These are phyloP conservation scores for Arabidopsis hybrid DNA, from an alignment of 441 rosid species.

Conservation along the genomic window DNA sequence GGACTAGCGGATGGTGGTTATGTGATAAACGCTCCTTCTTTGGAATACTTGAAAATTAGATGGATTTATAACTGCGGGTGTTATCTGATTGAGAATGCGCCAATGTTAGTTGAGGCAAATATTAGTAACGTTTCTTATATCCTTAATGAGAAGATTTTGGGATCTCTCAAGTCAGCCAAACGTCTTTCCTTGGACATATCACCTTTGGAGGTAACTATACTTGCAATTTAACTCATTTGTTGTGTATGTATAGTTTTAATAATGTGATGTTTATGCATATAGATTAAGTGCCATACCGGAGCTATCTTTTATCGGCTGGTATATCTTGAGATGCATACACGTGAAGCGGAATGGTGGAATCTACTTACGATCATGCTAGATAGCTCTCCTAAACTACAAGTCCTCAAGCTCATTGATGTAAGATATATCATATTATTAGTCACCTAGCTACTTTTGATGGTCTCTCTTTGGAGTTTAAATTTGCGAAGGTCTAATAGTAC, in stretches of 20 bases:
- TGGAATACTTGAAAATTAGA: not conserved
- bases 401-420: constrained; percentile 18
- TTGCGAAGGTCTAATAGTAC: not conserved
- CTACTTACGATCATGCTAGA: constrained; percentile 9
- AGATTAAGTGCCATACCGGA: not conserved
- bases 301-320: not conserved
- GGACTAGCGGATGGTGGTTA: not conserved
- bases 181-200: not conserved
- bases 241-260: not conserved
- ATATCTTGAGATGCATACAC: not conserved
- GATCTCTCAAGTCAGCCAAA: not conserved
- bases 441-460: not conserved
- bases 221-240: not conserved
- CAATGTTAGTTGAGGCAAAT: not conserved
- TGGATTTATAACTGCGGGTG: not conserved
- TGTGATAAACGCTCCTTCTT: not conserved
- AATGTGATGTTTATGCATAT: not conserved
- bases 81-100: not conserved
- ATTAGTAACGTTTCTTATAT: not conserved
- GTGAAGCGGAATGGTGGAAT: not conserved
- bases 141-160: not conserved
- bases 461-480: not conserved
- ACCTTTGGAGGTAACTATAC: not conserved
- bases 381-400: constrained; percentile 20
- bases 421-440: not conserved